phyloP scores from a whole-genome alignment of 768 basidiomycete species.

The Cystobasidium onofrii region DNA sequence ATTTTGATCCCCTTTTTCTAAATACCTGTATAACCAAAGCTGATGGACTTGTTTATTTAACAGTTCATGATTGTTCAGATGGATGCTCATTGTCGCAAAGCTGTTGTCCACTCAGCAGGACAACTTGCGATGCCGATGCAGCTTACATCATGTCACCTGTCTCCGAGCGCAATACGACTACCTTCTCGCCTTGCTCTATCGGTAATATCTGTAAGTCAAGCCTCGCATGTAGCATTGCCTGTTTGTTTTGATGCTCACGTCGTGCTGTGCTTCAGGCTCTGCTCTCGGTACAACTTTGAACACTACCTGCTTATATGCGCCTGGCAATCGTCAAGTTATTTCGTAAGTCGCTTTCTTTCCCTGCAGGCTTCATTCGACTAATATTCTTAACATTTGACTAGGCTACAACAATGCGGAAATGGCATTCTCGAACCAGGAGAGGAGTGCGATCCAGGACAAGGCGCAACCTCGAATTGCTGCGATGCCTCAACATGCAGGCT shows the following conservation, averaged over 20 bases:
- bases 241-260: too few species aligned
- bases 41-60: background rate
- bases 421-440: constrained; percentile 75
- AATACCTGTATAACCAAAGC: background rate
- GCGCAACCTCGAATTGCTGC: constrained; percentile 59
- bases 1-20: background rate
- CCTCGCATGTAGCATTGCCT: too few species aligned
- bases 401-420: constrained; percentile 50
- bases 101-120: constrained; percentile 64
- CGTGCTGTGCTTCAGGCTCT: background rate
- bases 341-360: constrained; percentile 33
- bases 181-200: constrained; percentile 68
- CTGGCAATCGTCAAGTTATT: constrained; percentile 46
- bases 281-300: constrained; percentile 49
- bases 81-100: constrained; percentile 55
- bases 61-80: constrained; percentile 53
- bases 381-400: constrained; percentile 27
- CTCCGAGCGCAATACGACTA: constrained; percentile 52
- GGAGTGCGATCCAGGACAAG: constrained; percentile 73
- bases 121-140: constrained; percentile 58
- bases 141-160: constrained; percentile 64
- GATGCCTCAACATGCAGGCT: constrained; percentile 59
- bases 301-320: constrained; percentile 62
- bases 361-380: too few species aligned
- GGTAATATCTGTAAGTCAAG: constrained; percentile 65